These are phyloP conservation scores for Colletotrichum karsti DNA, from an alignment of 2,329 filamentous ascomycete species.

Conservation along the genomic window DNA sequence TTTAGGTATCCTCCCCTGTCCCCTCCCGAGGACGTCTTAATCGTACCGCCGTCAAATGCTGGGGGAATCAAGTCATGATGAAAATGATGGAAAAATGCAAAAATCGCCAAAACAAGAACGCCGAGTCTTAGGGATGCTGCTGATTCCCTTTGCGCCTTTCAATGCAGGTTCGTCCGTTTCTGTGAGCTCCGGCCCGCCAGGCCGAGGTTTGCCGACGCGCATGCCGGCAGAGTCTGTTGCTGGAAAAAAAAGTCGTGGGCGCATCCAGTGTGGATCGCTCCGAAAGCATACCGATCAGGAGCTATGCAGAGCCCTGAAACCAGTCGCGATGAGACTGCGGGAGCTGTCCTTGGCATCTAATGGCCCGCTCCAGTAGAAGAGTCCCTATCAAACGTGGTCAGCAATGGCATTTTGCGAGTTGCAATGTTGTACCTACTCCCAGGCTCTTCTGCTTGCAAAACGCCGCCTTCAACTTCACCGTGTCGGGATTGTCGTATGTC, in stretches of 20 bases:
- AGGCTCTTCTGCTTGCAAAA: slow-evolving; percentile 77
- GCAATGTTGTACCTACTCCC: slow-evolving; percentile 57
- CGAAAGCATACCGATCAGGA: slow-evolving; percentile 36
- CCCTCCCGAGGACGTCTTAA: not conserved
- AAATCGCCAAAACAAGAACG: not conserved
- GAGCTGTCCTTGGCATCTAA: slow-evolving; percentile 69
- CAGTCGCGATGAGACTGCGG: slow-evolving; percentile 65
- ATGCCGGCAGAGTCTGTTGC: slow-evolving; percentile 3
- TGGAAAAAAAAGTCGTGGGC: slow-evolving; percentile 1
- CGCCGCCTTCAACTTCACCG: slow-evolving; percentile 77
- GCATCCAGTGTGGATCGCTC: slow-evolving; percentile 7
- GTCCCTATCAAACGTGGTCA: slow-evolving; percentile 56
- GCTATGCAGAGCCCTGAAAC: slow-evolving; percentile 66
- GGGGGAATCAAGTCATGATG: not conserved
- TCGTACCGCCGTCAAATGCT: not conserved
- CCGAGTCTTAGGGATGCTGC: slow-evolving; percentile 14
- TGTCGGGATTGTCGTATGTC: slow-evolving; percentile 81
- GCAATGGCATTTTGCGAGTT: not conserved
- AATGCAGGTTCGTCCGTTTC: slow-evolving; percentile 11
- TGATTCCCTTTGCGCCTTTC: slow-evolving; percentile 9
- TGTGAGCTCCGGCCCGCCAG: slow-evolving; percentile 13
- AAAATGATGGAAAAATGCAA: not conserved
- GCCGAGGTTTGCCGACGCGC: slow-evolving; percentile 17
- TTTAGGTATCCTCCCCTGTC: not conserved
- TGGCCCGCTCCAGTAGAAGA: slow-evolving; percentile 86